A percentile compares a stretch with the other conserved stretches of the same genome.
Evolutionary conservation across 2,329 filamentous ascomycete genomes (phyloP).

Genomic region (Cladosporium colombiae): DNA sequence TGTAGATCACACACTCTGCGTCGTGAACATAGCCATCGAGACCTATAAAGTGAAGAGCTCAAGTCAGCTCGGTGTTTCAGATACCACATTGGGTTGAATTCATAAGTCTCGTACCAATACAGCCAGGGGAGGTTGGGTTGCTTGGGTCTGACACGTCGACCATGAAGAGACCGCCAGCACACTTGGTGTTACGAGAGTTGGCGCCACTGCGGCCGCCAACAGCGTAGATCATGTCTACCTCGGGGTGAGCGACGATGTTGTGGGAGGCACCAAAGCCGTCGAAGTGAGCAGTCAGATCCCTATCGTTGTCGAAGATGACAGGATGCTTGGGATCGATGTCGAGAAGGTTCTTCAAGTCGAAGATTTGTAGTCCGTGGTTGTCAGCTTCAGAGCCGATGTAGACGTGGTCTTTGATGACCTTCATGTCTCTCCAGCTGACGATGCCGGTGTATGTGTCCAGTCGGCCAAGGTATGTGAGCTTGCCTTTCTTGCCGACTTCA

Average conservation of each 20-base stretch:
- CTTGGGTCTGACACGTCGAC: constrained; percentile 57
- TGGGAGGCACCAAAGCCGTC: constrained; percentile 49
- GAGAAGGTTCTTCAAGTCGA: constrained; percentile 48
- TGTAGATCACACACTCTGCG: constrained; percentile 60
- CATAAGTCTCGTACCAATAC: constrained; percentile 42
- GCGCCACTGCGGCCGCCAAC: constrained; percentile 41
- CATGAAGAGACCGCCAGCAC: constrained; percentile 59
- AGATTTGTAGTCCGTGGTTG: constrained; percentile 53
- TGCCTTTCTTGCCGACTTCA: constrained; percentile 49
- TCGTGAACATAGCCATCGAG: constrained; percentile 62
- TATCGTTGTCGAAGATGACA: constrained; percentile 42
- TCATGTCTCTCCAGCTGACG: constrained; percentile 42
- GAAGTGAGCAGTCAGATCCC: constrained; percentile 45
- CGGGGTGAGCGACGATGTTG: constrained; percentile 55
- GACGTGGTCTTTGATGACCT: constrained; percentile 43
- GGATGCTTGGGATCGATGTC: constrained; percentile 40
- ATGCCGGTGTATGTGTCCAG: constrained; percentile 45
- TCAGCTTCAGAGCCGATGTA: constrained; percentile 45
- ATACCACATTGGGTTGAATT: background rate
- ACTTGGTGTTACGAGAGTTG: constrained; percentile 45
- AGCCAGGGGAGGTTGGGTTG: constrained; percentile 57
- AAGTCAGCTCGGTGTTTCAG: background rate
- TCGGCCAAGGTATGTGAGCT: constrained; percentile 51
- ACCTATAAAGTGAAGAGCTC: background rate
- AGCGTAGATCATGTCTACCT: constrained; percentile 45